Conservation (phyloP, 2,329 filamentous ascomycete species). For the Trichoderma atrobrunneum region DNA sequence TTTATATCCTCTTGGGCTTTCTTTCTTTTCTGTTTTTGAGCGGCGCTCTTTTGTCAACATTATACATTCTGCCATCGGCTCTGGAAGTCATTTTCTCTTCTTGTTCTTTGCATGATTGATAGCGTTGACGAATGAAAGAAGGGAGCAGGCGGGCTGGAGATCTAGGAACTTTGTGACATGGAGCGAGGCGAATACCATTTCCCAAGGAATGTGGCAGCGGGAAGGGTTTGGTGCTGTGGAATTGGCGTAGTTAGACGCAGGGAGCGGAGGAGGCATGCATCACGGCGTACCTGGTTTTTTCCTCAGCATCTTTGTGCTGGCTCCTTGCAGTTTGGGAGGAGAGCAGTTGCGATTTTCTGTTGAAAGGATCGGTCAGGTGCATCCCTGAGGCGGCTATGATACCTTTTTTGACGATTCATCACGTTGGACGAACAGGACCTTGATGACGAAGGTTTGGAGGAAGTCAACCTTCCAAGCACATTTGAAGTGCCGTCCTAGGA, state of each 20-base stretch:
- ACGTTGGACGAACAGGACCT: constrained; percentile 33
- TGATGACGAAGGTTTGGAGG: constrained; percentile 26
- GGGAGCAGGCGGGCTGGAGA: neutral
- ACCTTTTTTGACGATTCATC: constrained; percentile 36
- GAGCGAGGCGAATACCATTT: constrained; percentile 2
- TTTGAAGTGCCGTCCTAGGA: neutral
- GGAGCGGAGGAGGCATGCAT: constrained; percentile 19
- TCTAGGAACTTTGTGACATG: neutral
- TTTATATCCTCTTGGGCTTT: constrained; percentile 22
- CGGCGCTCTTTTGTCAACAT: constrained; percentile 28
- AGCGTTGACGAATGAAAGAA: constrained; percentile 31
- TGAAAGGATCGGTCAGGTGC: constrained; percentile 27
- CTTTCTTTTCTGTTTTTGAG: constrained; percentile 21
- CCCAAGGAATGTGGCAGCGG: neutral
- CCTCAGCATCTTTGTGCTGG: constrained; percentile 22
- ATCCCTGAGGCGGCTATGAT: constrained; percentile 29
- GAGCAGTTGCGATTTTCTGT: constrained; percentile 29
- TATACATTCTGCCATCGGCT: constrained; percentile 30
- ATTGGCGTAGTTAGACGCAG: constrained; percentile 14
- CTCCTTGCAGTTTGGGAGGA: constrained; percentile 14
- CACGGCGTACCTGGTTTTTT: constrained; percentile 24
- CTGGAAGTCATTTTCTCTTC: constrained; percentile 31
- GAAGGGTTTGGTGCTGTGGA: constrained; percentile 7
- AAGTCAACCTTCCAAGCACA: constrained; percentile 24
- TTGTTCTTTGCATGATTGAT: constrained; percentile 30